Base-by-base conservation (phyloP, 1,139 yeast species). In the Yamadazyma siamensis region DNA sequence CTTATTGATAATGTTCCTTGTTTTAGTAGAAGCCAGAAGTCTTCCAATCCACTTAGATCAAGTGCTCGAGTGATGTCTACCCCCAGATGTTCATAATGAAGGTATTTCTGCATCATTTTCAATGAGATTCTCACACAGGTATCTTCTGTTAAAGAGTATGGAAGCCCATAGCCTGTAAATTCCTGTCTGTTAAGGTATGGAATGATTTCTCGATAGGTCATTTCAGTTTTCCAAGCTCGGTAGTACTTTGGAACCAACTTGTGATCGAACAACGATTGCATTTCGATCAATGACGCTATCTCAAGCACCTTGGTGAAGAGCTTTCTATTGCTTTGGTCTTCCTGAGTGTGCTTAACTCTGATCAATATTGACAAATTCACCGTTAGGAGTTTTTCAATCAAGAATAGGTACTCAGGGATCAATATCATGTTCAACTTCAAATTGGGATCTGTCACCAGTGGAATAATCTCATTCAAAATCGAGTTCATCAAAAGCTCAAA, bases 51-150 rank as follows among this genome's bases (percentile, higher is more conserved):
- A 6, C 22, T 23, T 4, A 21, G 10, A 7, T 31, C 30, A 13
- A 31, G 16, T 2, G 28, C 5, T 11, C 24, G 18, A 8, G 27
- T 9, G 10, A 31, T 14, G 16, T 20, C 17, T 11, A 26, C 22
- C n/a, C 34, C 34, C 20, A 18, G 10, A 7, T 31, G 23, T 10
- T 31, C 34, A 12, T 23, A 24, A 6, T 6, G 8, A 5, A 24
- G 15, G 21, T 16, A 23, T 15, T 12, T 26, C 20, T 31, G 34
- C 30, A 31, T 31, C 16, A 31, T 12, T 23, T 31, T 31, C 10
- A 31, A 23, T 9, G 32, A 21, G 11, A 17, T 13, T 21, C 23
- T 14, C 7, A 25, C 13, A 4, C 18, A 8, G 8, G 22, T 18
- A 8, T 15, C 14, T 16, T 29, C 26, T 12, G 10, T 13, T 15